Conservation (phyloP, 2,329 filamentous ascomycete genomes). For the Paraphoma sp. region DNA sequence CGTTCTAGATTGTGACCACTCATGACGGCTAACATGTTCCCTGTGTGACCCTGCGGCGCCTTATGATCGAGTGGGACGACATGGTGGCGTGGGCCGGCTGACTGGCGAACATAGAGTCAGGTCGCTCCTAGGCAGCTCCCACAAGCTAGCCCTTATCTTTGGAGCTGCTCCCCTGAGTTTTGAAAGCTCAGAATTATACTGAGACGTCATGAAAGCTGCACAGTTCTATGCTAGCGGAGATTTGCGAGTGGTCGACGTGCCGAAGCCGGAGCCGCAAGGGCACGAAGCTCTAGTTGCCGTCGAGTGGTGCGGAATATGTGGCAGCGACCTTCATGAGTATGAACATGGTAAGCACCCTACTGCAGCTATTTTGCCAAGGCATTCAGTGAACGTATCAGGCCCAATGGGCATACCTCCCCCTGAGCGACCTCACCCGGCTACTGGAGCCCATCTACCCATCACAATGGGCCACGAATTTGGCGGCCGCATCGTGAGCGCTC, state of each 20-base stretch:
- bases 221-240: constrained; percentile 34
- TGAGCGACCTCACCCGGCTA: constrained; percentile 28
- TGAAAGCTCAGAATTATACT: not conserved
- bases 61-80: too few relatives aligned
- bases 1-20: not conserved
- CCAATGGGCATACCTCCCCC: constrained; percentile 17
- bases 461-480: constrained; percentile 44
- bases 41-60: too few relatives aligned
- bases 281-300: constrained; percentile 37
- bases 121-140: not conserved
- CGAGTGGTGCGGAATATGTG: constrained; percentile 42
- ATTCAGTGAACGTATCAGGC: constrained; percentile 13
- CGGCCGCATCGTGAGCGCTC: constrained; percentile 30
- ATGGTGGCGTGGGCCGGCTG: not conserved
- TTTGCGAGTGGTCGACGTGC: constrained; percentile 34
- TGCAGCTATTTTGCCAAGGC: not conserved
- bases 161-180: not conserved
- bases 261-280: constrained; percentile 24
- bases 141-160: not conserved
- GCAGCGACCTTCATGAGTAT: constrained; percentile 39
- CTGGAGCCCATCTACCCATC: constrained; percentile 25
- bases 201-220: constrained; percentile 37
- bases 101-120: constrained; percentile 2
- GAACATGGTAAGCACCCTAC: constrained; percentile 23
- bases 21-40: too few relatives aligned